phyloP scores from a whole-genome alignment of 441 rosid genomes.

The Kokia cookei region DNA sequence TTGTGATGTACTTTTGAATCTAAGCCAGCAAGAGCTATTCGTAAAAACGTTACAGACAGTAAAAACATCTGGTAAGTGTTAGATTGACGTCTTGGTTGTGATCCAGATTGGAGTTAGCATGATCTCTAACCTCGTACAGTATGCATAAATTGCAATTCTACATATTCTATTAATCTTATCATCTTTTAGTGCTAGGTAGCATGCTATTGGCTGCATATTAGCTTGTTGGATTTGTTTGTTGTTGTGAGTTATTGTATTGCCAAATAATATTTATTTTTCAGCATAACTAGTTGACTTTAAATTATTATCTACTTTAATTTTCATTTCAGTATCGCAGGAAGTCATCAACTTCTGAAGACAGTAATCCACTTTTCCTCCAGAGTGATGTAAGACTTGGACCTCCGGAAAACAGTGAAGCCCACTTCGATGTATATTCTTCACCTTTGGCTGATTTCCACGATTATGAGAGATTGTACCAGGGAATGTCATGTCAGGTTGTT shows the following conservation, averaged over 20 bases:
- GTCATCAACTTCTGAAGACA: slow-evolving; percentile 31
- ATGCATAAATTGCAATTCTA: not conserved
- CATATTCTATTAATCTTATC: not conserved
- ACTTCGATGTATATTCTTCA: slow-evolving; percentile 51
- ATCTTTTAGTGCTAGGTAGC: not conserved
- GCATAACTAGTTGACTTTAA: not conserved
- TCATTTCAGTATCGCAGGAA: slow-evolving; percentile 53
- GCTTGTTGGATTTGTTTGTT: not conserved
- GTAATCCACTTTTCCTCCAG: slow-evolving; percentile 27
- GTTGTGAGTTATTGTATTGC: not conserved
- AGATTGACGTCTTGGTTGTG: not conserved
- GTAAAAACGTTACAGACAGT: not conserved
- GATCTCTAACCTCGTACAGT: not conserved
- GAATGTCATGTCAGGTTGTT: slow-evolving; percentile 55
- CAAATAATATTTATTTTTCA: not conserved
- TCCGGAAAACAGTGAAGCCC: slow-evolving; percentile 31
- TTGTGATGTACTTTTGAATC: not conserved
- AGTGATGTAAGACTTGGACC: slow-evolving; percentile 52
- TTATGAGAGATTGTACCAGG: slow-evolving; percentile 61
- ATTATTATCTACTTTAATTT: slow-evolving; percentile 7
- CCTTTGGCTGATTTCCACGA: slow-evolving; percentile 80
- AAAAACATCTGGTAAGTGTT: not conserved
- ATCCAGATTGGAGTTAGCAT: not conserved
- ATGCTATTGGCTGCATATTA: not conserved
- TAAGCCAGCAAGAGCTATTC: not conserved